Conservation (phyloP, 768 basidiomycete genomes). For the Lactifluus subvellereus region DNA sequence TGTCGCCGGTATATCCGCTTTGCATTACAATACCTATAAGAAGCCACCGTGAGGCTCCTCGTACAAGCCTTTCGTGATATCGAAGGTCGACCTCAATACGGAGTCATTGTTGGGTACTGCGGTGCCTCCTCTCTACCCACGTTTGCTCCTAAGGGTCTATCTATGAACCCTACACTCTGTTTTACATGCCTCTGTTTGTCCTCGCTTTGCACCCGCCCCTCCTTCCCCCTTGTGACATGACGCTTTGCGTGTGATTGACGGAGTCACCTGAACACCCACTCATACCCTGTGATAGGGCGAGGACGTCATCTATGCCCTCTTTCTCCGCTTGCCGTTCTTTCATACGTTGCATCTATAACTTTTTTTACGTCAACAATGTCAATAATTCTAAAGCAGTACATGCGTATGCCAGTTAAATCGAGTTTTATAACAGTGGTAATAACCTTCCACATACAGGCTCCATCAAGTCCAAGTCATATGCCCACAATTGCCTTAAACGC, state of each 20-base stretch:
- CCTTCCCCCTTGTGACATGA: not conserved
- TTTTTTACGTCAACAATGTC: too few relatives aligned
- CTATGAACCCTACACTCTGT: not conserved
- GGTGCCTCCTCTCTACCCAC: not conserved
- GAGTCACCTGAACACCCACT: not conserved
- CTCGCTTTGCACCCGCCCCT: not conserved
- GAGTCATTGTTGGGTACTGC: not conserved
- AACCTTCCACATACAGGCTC: too few relatives aligned
- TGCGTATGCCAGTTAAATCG: too few relatives aligned
- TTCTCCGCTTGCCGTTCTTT: not conserved
- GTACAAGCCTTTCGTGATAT: not conserved
- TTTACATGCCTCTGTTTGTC: not conserved
- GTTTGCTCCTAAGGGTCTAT: not conserved
- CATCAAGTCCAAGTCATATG: not conserved
- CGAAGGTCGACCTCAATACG: not conserved
- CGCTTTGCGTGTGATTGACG: not conserved
- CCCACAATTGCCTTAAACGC: slow-evolving; percentile 22
- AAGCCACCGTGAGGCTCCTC: not conserved
- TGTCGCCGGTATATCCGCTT: not conserved
- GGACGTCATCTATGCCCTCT: not conserved
- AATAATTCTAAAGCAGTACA: too few relatives aligned
- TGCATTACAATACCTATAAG: not conserved
- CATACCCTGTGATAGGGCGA: not conserved
- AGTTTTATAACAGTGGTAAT: too few relatives aligned
- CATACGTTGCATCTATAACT: too few relatives aligned